Conservation (phyloP, 192 early-diverging fungal species). For the Pilaira anomala region DNA sequence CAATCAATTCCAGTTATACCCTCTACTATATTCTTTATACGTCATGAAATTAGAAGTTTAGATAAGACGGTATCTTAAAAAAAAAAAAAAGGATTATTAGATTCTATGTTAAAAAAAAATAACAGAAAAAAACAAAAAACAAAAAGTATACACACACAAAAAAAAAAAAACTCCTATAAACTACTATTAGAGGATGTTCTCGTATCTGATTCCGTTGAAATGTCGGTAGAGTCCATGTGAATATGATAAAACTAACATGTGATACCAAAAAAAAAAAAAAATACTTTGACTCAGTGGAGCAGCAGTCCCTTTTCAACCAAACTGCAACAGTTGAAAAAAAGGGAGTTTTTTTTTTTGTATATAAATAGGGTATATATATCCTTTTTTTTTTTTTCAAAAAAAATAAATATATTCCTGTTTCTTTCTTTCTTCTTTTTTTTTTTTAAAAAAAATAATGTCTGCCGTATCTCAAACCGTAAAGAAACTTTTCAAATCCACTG, state of each 20-base stretch:
- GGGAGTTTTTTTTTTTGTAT: slow-evolving; percentile 6
- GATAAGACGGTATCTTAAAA: too few species aligned
- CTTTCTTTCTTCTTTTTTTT: slow-evolving; percentile 10
- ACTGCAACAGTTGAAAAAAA: too few species aligned
- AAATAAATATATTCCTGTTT: too few species aligned
- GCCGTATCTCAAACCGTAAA: slow-evolving; percentile 4
- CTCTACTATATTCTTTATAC: slow-evolving; percentile 3
- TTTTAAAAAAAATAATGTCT: slow-evolving; percentile 17
- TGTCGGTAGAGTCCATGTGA: slow-evolving; percentile 11
- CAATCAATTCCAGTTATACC: slow-evolving; percentile 15
- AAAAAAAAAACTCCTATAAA: too few species aligned
- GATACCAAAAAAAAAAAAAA: slow-evolving; percentile 11
- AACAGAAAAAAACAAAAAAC: too few species aligned
- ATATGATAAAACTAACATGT: slow-evolving; percentile 21
- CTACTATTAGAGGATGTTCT: too few species aligned
- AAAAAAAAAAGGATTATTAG: too few species aligned
- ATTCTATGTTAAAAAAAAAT: too few species aligned
- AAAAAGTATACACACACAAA: too few species aligned
- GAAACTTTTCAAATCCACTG: slow-evolving; percentile 24
- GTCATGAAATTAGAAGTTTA: not conserved
- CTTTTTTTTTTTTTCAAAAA: not conserved
- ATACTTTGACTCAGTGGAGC: slow-evolving; percentile 29
- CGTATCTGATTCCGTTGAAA: too few species aligned
- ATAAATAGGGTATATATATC: slow-evolving; percentile 2
- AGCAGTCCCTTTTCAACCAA: slow-evolving; percentile 16